A percentile compares a stretch with the other conserved stretches of the same genome.
phyloP scores from a whole-genome alignment of 2,329 filamentous ascomycete genomes.

The Daldinia eschscholtzii region DNA sequence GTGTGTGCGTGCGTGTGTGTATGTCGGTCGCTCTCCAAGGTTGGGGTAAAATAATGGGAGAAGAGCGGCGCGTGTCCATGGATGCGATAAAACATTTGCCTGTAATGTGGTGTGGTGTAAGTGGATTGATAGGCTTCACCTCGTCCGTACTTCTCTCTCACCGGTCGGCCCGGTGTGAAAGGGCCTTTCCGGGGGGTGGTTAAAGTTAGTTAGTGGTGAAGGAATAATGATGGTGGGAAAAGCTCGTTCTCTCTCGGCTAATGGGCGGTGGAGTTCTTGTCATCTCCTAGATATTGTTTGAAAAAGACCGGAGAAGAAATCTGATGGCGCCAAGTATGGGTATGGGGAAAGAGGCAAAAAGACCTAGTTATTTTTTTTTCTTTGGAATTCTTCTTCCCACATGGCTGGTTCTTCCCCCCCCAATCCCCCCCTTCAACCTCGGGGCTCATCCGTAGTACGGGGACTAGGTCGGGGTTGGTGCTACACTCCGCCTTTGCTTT shows the following conservation, averaged over 20 bases:
- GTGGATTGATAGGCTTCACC: background rate
- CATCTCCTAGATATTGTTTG: slow-evolving; percentile 16
- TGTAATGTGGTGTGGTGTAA: background rate
- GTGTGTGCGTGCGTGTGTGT: background rate
- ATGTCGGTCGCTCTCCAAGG: background rate
- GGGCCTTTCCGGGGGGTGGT: slow-evolving; percentile 21
- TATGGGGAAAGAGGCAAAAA: slow-evolving; percentile 21
- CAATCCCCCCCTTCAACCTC: background rate
- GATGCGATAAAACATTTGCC: background rate
- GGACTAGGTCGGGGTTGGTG: slow-evolving; percentile 22
- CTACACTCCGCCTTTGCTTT: slow-evolving; percentile 8
- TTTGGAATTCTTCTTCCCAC: slow-evolving; percentile 6
- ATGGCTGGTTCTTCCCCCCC: slow-evolving; percentile 6
- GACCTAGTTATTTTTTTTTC: background rate
- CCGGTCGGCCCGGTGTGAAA: slow-evolving; percentile 29
- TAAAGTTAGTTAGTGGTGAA: background rate
- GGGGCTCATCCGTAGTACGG: slow-evolving; percentile 23
- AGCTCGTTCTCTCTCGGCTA: slow-evolving; percentile 17
- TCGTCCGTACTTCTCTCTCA: background rate
- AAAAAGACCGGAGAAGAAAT: slow-evolving; percentile 22
- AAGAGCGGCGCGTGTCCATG: background rate
- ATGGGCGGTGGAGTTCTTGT: slow-evolving; percentile 18
- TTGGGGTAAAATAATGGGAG: background rate
- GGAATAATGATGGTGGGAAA: background rate
- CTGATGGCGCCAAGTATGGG: slow-evolving; percentile 10